Conservation (phyloP, 2,329 filamentous ascomycete genomes). For the Elsinoe perseae region DNA sequence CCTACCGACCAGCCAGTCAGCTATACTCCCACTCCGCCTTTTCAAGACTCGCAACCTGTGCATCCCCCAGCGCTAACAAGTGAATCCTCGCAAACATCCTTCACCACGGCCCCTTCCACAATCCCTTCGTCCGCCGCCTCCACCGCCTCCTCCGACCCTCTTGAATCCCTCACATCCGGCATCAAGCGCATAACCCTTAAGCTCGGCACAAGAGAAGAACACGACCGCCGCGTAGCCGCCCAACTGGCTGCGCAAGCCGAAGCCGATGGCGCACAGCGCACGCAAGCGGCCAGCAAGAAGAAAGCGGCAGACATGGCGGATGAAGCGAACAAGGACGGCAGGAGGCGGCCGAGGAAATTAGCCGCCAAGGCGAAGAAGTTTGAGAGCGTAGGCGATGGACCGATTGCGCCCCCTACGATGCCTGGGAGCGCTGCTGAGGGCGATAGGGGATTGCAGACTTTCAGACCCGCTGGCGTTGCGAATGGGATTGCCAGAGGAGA, state of each 20-base stretch:
- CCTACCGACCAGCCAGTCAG: not conserved
- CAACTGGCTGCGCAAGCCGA: slow-evolving; percentile 39
- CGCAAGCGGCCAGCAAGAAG: slow-evolving; percentile 33
- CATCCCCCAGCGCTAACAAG: slow-evolving; percentile 13
- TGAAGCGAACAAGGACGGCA: slow-evolving; percentile 32
- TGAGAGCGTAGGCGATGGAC: not conserved
- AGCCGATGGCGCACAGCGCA: slow-evolving; percentile 30
- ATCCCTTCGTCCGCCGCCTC: not conserved
- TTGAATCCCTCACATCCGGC: slow-evolving; percentile 46
- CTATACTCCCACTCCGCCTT: not conserved
- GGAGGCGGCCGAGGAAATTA: slow-evolving; percentile 2
- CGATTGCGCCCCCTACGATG: not conserved
- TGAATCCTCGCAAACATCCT: slow-evolving; percentile 14
- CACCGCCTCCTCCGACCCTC: not conserved
- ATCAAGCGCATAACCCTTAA: slow-evolving; percentile 54
- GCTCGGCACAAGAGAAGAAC: slow-evolving; percentile 50
- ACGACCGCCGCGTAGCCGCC: slow-evolving; percentile 36
- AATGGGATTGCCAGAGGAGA: not conserved
- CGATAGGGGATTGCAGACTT: not conserved
- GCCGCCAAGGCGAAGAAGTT: slow-evolving; percentile 19
- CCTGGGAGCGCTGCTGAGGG: not conserved
- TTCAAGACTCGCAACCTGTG: not conserved
- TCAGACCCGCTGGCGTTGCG: slow-evolving; percentile 3
- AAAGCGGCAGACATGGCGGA: slow-evolving; percentile 29
- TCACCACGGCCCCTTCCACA: slow-evolving; percentile 15